Conservation (phyloP, 495 filamentous ascomycete genomes). For the Viridothelium virens region DNA sequence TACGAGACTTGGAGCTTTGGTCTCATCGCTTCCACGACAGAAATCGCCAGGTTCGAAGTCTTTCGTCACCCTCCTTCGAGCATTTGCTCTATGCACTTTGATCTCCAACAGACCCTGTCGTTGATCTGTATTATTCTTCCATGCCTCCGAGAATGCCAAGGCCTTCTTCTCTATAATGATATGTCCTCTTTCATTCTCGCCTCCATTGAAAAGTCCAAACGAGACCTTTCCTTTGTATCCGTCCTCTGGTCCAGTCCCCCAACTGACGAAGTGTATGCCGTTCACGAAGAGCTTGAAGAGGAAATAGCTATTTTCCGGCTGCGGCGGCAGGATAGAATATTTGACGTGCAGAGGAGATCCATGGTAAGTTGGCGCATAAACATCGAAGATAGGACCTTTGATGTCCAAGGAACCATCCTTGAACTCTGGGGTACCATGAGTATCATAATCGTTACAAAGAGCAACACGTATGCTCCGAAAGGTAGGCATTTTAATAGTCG, state of each 20-base stretch:
- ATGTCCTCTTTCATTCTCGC: conserved; percentile 14
- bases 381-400: neutral
- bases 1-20: neutral
- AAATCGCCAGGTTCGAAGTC: conserved; percentile 21
- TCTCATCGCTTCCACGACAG: neutral
- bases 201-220: conserved; percentile 33
- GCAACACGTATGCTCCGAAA: conserved; percentile 2
- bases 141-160: conserved; percentile 29
- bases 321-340: neutral
- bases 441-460: neutral
- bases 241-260: conserved; percentile 35
- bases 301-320: conserved; percentile 22
- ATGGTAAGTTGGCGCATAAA: neutral
- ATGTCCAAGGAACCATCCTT: neutral
- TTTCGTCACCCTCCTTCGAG: conserved; percentile 30
- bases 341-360: conserved; percentile 6
- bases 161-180: conserved; percentile 29
- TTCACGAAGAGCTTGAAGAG: conserved; percentile 42
- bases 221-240: conserved; percentile 37
- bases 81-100: conserved; percentile 33
- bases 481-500: neutral
- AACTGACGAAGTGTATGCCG: conserved; percentile 32
- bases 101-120: conserved; percentile 32
- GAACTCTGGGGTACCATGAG: neutral
- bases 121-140: conserved; percentile 4